Evolutionary conservation across 73 alveolate species (phyloP), one percentile per base, ranked within the genome.

Genomic region (Tetrahymena malaccensis): DNA sequence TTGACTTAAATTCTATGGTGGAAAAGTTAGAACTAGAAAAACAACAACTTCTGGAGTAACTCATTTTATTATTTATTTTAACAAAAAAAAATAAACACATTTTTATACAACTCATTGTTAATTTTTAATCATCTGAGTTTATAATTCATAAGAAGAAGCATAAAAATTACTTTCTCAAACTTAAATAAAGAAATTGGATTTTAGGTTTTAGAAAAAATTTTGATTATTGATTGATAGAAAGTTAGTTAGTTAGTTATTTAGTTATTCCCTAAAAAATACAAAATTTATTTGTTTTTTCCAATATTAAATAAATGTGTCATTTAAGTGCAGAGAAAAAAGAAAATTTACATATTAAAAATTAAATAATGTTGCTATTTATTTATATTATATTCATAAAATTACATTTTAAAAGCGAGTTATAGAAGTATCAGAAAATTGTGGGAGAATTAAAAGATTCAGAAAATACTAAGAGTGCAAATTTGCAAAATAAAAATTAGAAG

Each of bases 1-100:
- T 97, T 43, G 99, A 97, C 93, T 70, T 97, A 33, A 97, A 97
- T 33, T 93, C 96, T 0, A 94, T 97, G 93, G 98, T 97, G 17
- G 95, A 97, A 95, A 95, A 96, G 94, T 96, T 97, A 27, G 97
- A 96, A 93, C 43, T 93, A 15, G 98, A 97, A 93, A 97, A 97
- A 58, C 96, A 56, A 84, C 85, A 94, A 34, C 55, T 94, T n/a
- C 43, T 70, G 0, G 89, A 70, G 89, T 70, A 70, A 70, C 31
- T 70, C 10, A 27, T 70, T 19, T 8, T 8, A 0, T 70, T 8
- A 70, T 31, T 70, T 70, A 70, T 9, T 4, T 12, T 0, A 31
- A 10, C 1, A 70, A 40, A 40, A 40, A 35, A 4, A 40, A 40
- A 40, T 37, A 37, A 3, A 37, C 7, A 4, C 7, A 4, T 8